Evolutionary conservation across 805 yeast species (phyloP).

Genomic region (Candida anglica): DNA sequence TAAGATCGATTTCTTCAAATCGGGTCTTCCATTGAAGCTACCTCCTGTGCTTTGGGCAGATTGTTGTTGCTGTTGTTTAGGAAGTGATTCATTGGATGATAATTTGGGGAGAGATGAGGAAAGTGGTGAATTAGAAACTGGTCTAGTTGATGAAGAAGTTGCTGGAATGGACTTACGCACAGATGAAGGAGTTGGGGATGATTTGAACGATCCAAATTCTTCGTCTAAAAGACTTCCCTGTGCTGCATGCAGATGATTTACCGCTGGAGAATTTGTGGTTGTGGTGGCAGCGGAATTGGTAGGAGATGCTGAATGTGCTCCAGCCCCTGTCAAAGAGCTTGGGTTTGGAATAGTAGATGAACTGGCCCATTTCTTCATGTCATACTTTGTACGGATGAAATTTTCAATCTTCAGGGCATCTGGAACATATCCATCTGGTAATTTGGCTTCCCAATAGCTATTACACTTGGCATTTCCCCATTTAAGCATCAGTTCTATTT

Average conservation of each 20-base stretch:
- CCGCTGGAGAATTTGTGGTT: neutral
- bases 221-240: slow-evolving; percentile 38
- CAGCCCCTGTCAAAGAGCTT: slow-evolving; percentile 20
- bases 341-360: slow-evolving; percentile 61
- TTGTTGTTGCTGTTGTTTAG: slow-evolving; percentile 9
- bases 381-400: slow-evolving; percentile 90
- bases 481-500: slow-evolving; percentile 70
- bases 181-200: slow-evolving; percentile 17
- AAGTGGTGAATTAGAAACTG: slow-evolving; percentile 3
- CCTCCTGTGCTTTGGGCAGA: slow-evolving; percentile 36
- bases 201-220: slow-evolving; percentile 39
- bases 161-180: slow-evolving; percentile 6
- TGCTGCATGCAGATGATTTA: no score
- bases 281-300: neutral
- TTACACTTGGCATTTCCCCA: slow-evolving; percentile 89
- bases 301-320: neutral
- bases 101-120: slow-evolving; percentile 1
- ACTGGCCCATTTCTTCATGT: slow-evolving; percentile 79
- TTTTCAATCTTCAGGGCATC: slow-evolving; percentile 82
- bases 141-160: slow-evolving; percentile 7
- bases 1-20: slow-evolving; percentile 85
- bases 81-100: neutral
- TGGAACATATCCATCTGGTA: slow-evolving; percentile 70
- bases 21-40: slow-evolving; percentile 54
- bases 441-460: slow-evolving; percentile 74